Evolutionary conservation across 495 filamentous ascomycete species (phyloP).

Genomic region (Glarea lozoyensis): DNA sequence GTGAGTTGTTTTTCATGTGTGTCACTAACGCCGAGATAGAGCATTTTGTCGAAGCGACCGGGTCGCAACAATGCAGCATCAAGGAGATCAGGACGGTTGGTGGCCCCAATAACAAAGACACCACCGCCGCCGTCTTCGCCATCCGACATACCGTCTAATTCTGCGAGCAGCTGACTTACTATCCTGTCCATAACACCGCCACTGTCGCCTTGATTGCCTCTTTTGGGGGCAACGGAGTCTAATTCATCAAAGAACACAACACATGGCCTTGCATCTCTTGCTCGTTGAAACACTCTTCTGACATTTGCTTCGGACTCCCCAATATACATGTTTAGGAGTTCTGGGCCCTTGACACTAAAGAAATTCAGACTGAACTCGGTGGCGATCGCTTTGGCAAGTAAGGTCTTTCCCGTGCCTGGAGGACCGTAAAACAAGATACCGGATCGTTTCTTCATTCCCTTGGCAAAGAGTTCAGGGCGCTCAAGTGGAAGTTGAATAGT

Average conservation of each 20-base stretch:
- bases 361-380: constrained; percentile 98
- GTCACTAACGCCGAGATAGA: constrained; percentile 91
- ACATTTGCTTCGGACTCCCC: constrained; percentile 98
- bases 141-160: constrained; percentile 95
- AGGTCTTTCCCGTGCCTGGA: constrained; percentile 92
- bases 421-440: constrained; percentile 98
- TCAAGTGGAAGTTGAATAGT: constrained; percentile 93
- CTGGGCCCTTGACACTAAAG: constrained; percentile 96
- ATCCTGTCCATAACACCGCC: constrained; percentile 99
- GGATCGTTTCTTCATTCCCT: constrained; percentile 97
- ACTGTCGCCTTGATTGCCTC: constrained; percentile 95
- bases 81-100: constrained; percentile 87
- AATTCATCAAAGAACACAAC: constrained; percentile 99
- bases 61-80: constrained; percentile 87
- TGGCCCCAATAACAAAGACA: constrained; percentile 96
- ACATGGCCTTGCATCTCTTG: constrained; percentile 89
- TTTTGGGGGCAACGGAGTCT: constrained; percentile 93
- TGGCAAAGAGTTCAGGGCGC: constrained; percentile 89
- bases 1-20: constrained; percentile 94
- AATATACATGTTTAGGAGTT: constrained; percentile 98
- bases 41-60: constrained; percentile 97
- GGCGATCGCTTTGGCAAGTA: constrained; percentile 95
- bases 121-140: constrained; percentile 78
- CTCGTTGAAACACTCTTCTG: constrained; percentile 88
- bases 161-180: constrained; percentile 88